Percentiles rank a stretch among this genome's conserved stretches.
Conservation (phyloP, 2,329 filamentous ascomycete species). For the Fusarium citri region DNA sequence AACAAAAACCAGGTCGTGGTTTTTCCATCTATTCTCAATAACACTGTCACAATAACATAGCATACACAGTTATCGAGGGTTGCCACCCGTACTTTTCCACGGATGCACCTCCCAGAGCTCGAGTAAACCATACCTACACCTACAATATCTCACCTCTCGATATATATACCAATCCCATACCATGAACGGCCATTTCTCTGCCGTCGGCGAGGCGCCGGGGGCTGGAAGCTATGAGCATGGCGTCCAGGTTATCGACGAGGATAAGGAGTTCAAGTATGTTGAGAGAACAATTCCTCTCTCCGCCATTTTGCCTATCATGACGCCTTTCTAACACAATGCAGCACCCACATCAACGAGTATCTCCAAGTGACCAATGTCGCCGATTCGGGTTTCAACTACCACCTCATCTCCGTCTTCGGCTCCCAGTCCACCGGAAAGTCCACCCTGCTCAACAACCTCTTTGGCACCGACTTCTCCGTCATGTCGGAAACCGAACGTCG, state of each 20-base stretch:
- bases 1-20: not conserved
- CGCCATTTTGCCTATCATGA: slow-evolving; percentile 14
- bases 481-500: slow-evolving; percentile 95
- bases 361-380: slow-evolving; percentile 83
- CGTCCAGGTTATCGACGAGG: slow-evolving; percentile 91
- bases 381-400: slow-evolving; percentile 96
- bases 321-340: slow-evolving; percentile 53
- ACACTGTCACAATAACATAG: slow-evolving; percentile 19
- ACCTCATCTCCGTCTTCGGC: slow-evolving; percentile 98
- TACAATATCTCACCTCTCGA: slow-evolving; percentile 7
- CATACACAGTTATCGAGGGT: slow-evolving; percentile 24
- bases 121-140: slow-evolving; percentile 12
- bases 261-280: slow-evolving; percentile 94
- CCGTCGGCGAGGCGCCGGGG: slow-evolving; percentile 73
- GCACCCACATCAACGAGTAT: slow-evolving; percentile 82
- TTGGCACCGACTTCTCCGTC: slow-evolving; percentile 95
- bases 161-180: slow-evolving; percentile 42
- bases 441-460: slow-evolving; percentile 93
- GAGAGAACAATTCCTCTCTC: slow-evolving; percentile 15
- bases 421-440: slow-evolving; percentile 99
- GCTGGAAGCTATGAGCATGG: slow-evolving; percentile 86
- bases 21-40: not conserved
- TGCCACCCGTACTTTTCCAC: slow-evolving; percentile 28
- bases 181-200: slow-evolving; percentile 86
- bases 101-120: slow-evolving; percentile 37